Conservation (phyloP, 306 rosid species). For the Fragaria nilgerrensis region DNA sequence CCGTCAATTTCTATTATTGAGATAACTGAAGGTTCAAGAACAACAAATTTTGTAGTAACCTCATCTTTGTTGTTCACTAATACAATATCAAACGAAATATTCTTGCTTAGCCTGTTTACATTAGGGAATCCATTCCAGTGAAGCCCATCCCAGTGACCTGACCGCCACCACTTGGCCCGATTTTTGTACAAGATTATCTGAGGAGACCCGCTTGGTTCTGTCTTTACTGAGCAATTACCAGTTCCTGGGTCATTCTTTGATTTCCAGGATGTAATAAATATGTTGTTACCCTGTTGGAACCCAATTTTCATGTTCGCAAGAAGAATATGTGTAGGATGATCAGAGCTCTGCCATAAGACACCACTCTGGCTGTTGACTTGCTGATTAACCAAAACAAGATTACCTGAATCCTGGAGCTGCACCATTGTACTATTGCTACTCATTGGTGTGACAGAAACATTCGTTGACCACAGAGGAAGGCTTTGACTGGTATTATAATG, state of each 20-base stretch:
- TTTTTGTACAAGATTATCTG: conserved; percentile 32
- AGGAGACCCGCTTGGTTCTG: conserved; percentile 36
- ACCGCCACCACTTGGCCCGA: conserved; percentile 19
- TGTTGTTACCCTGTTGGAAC: no score
- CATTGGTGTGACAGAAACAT: not conserved
- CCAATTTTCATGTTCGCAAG: conserved; percentile 28
- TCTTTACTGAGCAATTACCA: conserved; percentile 19
- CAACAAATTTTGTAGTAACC: no score
- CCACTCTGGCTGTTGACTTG: not conserved
- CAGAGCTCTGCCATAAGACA: conserved; percentile 50
- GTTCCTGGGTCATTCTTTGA: conserved; percentile 47
- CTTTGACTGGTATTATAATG: not conserved
- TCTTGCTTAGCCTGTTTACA: no score
- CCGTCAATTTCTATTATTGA: no score
- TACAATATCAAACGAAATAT: no score
- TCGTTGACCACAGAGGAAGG: conserved; percentile 26
- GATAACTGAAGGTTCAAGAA: no score
- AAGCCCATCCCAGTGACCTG: no score
- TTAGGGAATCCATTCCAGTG: no score
- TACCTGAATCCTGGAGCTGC: conserved; percentile 24
- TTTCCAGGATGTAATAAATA: no score
- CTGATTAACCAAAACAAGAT: conserved; percentile 10
- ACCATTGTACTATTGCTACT: not conserved
- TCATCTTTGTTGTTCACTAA: no score
- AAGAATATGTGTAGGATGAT: conserved; percentile 36